Evolutionary conservation across 2,329 filamentous ascomycete genomes (phyloP), one percentile per base, ranked within the genome.

Genomic region (Penicillium hordei): DNA sequence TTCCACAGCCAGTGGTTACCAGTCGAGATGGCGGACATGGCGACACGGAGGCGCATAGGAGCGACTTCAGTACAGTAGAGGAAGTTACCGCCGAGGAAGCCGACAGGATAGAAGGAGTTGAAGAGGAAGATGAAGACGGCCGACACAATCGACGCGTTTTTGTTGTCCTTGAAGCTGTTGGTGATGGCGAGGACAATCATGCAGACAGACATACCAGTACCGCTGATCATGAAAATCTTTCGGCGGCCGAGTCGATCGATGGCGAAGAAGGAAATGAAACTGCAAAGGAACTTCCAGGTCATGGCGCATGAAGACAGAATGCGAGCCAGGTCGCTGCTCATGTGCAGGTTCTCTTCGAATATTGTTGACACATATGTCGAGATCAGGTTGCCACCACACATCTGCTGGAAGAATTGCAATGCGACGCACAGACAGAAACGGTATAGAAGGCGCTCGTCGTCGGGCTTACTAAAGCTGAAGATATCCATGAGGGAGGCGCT

Each of bases 201-300:
- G 70, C 82, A 85, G 21, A 73, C 67, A 3, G 78, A 75, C 82
- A 85, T 85, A 51, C 82, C 82, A 1, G 67, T 63, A 21, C 81
- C 82, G 42, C 76, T 79, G 65, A 83, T 73, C 58, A 84, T 82
- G 75, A 83, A 83, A 36, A 83, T 75, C 58, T 76, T 77, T n/a
- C 79, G 77, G 13, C 79, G 77, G 5, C 81, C 81, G 29, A 82
- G 76, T 10, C 79, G 76, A 60, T 83, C 81, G 59, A 83, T 81
- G 46, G 79, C 78, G 64, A 81, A 76, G 68, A 83, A 80, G 46
- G 79, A 76, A 33, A 82, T 69, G 67, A 82, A 79, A 17, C 78
- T 81, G 39, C 79, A 81, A 21, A 83, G 60, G 66, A 84, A 83
- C 67, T 85, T 84, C 78, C 80, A 85, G 10, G 83, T 84, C 48